Conservation (phyloP, 805 yeast species). For the Candida bentonensis region DNA sequence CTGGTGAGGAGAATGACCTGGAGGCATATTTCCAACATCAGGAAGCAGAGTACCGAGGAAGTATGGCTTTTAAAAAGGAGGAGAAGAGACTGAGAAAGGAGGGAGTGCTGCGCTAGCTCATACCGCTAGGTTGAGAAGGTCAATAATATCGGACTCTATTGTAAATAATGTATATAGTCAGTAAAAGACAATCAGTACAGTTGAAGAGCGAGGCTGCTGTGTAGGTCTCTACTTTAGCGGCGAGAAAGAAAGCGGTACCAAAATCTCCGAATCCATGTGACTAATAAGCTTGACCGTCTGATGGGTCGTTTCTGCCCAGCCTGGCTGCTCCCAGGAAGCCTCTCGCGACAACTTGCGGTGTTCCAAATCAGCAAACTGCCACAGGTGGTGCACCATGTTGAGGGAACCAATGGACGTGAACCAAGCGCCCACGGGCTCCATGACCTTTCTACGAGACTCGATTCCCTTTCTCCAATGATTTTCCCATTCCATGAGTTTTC, state of each 20-base stretch:
- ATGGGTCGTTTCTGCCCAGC: slow-evolving; percentile 32
- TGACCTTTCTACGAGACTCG: slow-evolving; percentile 29
- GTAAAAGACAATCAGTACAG: too few species aligned
- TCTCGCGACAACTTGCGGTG: slow-evolving; percentile 27
- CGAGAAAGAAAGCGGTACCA: slow-evolving; percentile 27
- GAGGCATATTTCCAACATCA: slow-evolving; percentile 8
- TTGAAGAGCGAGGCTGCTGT: too few species aligned
- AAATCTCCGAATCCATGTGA: slow-evolving; percentile 24
- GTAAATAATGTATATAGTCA: not conserved
- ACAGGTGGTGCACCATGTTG: slow-evolving; percentile 28
- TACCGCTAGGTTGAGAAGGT: too few species aligned
- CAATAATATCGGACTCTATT: not conserved
- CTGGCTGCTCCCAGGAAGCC: slow-evolving; percentile 30
- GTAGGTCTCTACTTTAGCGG: slow-evolving; percentile 26
- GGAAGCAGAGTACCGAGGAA: slow-evolving; percentile 4
- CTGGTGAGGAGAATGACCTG: slow-evolving; percentile 5
- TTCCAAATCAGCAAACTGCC: slow-evolving; percentile 32
- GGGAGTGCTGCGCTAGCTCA: not conserved
- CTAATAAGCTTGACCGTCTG: slow-evolving; percentile 27
- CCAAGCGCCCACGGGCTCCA: slow-evolving; percentile 36
- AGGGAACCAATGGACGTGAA: slow-evolving; percentile 26
- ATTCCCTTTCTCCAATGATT: slow-evolving; percentile 27
- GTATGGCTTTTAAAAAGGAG: not conserved
- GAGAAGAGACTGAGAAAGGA: not conserved
- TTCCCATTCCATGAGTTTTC: slow-evolving; percentile 30